These are phyloP conservation scores for Heritiera littoralis DNA, from an alignment of 345 rosid species.

Conservation along the genomic window DNA sequence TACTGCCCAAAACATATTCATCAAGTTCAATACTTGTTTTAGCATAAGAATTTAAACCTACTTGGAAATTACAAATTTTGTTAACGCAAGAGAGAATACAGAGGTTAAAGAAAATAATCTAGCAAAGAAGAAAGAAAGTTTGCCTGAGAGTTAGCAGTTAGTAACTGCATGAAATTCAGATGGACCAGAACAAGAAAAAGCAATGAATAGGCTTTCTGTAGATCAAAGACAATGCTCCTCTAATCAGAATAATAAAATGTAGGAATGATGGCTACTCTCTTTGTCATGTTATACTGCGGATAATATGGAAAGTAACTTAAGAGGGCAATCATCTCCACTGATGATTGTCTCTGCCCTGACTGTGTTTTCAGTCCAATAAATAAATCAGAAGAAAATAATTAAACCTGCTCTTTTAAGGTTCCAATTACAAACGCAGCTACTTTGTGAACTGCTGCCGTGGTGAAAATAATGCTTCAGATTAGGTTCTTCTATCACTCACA, in stretches of 20 bases:
- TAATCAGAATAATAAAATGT: background rate
- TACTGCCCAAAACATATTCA: too few species aligned
- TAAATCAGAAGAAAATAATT: background rate
- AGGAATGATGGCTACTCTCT: background rate
- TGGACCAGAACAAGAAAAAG: slow-evolving; percentile 5
- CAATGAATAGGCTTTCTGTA: background rate
- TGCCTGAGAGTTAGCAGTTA: background rate
- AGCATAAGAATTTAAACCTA: too few species aligned
- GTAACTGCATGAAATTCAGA: slow-evolving; percentile 1
- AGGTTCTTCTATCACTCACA: background rate
- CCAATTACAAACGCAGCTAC: too few species aligned
- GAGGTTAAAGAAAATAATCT: background rate
- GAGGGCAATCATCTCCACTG: background rate
- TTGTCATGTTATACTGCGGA: too few species aligned
- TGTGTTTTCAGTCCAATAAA: background rate
- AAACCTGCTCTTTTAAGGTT: too few species aligned
- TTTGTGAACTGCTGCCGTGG: too few species aligned
- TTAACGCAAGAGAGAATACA: background rate
- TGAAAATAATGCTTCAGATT: too few species aligned
- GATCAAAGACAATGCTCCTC: background rate
- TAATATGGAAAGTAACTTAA: background rate
- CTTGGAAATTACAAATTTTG: background rate
- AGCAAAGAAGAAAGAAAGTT: background rate
- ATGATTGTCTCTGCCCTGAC: background rate
- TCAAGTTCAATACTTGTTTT: too few species aligned